Conservation (phyloP, 208 protist species). For the Sergeia podlipaevii region DNA sequence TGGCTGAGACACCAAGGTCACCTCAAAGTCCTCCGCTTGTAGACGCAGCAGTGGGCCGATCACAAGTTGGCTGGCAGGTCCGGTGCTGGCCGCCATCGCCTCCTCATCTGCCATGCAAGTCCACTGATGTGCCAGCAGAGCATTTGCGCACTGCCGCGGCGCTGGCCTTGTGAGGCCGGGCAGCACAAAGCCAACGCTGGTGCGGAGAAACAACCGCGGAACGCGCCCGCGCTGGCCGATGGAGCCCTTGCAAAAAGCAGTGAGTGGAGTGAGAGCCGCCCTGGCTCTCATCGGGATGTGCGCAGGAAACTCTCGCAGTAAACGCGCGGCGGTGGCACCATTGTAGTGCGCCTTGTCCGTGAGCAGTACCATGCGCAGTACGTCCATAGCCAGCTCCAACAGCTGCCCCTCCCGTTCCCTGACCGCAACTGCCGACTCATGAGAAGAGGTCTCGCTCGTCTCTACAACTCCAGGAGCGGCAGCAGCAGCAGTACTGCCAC, state of each 20-base stretch:
- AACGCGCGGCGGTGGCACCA: conserved; percentile 27
- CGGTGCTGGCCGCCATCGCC: conserved; percentile 1
- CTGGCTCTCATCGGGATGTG: conserved; percentile 20
- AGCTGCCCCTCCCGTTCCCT: background rate
- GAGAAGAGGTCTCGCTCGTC: background rate
- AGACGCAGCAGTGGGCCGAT: conserved; percentile 8
- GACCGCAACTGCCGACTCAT: background rate
- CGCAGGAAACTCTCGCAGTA: conserved; percentile 42
- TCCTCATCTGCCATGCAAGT: conserved; percentile 14
- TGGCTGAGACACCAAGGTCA: no score
- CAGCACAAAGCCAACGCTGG: conserved; percentile 18
- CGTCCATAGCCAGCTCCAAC: conserved; percentile 45
- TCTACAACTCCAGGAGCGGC: background rate
- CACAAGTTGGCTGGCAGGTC: background rate
- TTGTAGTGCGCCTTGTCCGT: conserved; percentile 77
- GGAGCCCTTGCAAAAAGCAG: no score
- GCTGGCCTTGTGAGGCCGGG: conserved; percentile 6
- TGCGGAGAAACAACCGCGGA: conserved; percentile 27
- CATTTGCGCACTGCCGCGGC: conserved; percentile 29
- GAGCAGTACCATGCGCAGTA: conserved; percentile 74
- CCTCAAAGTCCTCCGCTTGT: background rate
- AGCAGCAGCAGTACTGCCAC: background rate
- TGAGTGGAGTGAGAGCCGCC: conserved; percentile 31
- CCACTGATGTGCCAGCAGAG: conserved; percentile 32
- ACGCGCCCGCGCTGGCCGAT: conserved; percentile 23